phyloP scores from a whole-genome alignment of 805 yeast genomes.

The Wickerhamomyces chambardii region DNA sequence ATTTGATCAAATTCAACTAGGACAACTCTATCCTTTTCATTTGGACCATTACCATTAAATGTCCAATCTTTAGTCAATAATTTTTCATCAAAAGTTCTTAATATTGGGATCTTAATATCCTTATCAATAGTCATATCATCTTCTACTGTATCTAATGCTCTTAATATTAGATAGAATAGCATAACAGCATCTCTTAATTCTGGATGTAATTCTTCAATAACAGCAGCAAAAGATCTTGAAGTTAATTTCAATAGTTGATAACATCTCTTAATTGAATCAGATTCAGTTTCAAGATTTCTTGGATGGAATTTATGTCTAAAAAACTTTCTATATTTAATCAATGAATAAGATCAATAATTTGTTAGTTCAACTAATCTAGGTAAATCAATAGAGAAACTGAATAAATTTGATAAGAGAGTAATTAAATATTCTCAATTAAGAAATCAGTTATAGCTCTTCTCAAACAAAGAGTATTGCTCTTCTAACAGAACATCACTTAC shows the following conservation, averaged over 20 bases:
- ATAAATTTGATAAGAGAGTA: too few relatives aligned
- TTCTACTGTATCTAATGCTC: conserved; percentile 93
- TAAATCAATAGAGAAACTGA: too few relatives aligned
- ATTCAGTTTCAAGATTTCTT: conserved; percentile 22
- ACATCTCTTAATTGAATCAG: conserved; percentile 48
- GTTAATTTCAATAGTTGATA: conserved; percentile 58
- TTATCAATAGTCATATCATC: conserved; percentile 89
- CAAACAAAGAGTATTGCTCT: not conserved
- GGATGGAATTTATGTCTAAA: conserved; percentile 31
- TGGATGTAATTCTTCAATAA: conserved; percentile 84
- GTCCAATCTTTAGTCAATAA: conserved; percentile 69
- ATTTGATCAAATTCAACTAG: conserved; percentile 71
- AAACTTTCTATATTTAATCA: conserved; percentile 4
- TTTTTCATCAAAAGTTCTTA: conserved; percentile 59
- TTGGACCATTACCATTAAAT: conserved; percentile 62
- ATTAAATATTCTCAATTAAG: too few relatives aligned
- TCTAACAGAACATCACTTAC: conserved; percentile 19
- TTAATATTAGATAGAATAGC: conserved; percentile 76
- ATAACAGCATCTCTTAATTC: conserved; percentile 74
- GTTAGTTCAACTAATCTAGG: too few relatives aligned
- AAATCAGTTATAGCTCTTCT: too few relatives aligned
- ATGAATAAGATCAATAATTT: not conserved
- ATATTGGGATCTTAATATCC: conserved; percentile 60
- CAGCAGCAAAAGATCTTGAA: conserved; percentile 92
- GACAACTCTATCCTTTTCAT: conserved; percentile 76